phyloP scores from a whole-genome alignment of 192 early-diverging fungal genomes.

The Podila epigama region DNA sequence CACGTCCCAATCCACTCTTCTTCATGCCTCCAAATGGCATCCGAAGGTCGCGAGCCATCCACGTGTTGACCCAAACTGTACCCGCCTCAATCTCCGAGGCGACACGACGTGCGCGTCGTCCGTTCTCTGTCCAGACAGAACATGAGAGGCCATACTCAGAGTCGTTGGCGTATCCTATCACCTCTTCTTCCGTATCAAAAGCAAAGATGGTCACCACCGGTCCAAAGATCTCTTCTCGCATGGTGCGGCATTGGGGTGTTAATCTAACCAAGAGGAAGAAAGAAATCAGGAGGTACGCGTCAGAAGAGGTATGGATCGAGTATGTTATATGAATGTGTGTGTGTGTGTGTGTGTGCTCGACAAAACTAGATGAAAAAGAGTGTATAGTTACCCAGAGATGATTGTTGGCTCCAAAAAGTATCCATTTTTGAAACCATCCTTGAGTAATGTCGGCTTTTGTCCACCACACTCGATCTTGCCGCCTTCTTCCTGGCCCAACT shows the following conservation, averaged over 20 bases:
- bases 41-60: constrained; percentile 73
- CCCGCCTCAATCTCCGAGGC: constrained; percentile 70
- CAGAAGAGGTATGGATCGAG: too few species aligned
- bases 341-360: too few species aligned
- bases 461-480: constrained; percentile 67
- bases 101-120: constrained; percentile 62
- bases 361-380: not conserved
- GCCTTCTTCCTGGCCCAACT: constrained; percentile 64
- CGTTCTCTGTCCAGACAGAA: constrained; percentile 75
- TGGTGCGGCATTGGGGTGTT: constrained; percentile 45
- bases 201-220: constrained; percentile 79
- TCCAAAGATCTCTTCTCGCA: constrained; percentile 85
- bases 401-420: constrained; percentile 80
- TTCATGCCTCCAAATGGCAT: constrained; percentile 85
- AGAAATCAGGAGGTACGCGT: too few species aligned
- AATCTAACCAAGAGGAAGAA: constrained; percentile 17
- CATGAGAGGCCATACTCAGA: constrained; percentile 74
- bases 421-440: constrained; percentile 61
- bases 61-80: constrained; percentile 83
- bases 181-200: constrained; percentile 81
- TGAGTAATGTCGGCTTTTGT: constrained; percentile 40
- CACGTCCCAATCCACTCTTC: constrained; percentile 68
- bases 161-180: constrained; percentile 69
- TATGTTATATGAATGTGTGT: too few species aligned
- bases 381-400: constrained; percentile 63